Percentiles rank a stretch among this genome's conserved stretches.
phyloP scores from a whole-genome alignment of 2,329 filamentous ascomycete genomes.

The Fusarium brevicatenulatum region DNA sequence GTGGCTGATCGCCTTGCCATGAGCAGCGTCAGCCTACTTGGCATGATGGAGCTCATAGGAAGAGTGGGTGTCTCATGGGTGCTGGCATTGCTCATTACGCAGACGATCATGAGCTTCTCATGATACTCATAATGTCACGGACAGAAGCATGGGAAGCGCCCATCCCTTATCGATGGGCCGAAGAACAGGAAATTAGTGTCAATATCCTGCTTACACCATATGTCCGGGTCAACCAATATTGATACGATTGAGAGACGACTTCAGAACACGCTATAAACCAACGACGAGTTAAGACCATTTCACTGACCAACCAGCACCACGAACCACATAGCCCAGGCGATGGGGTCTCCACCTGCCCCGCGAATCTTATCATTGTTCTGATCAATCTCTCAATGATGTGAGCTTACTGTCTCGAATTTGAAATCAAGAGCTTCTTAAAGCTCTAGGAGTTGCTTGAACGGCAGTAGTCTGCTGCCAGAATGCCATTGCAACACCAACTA shows the following conservation, averaged over 20 bases:
- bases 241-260: conserved; percentile 3
- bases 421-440: background rate
- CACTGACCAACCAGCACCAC: conserved; percentile 24
- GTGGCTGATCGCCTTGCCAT: conserved; percentile 55
- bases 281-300: conserved; percentile 1
- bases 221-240: background rate
- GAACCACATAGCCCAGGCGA: background rate
- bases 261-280: conserved; percentile 22
- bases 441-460: background rate
- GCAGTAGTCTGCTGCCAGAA: background rate
- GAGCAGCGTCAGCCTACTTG: conserved; percentile 47
- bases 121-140: background rate
- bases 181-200: background rate
- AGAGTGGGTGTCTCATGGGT: conserved; percentile 50
- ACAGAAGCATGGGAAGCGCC: background rate
- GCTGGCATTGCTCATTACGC: conserved; percentile 31
- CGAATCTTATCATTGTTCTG: conserved; percentile 21
- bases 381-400: conserved; percentile 4
- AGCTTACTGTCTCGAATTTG: background rate
- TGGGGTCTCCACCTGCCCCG: conserved; percentile 36
- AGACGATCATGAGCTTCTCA: conserved; percentile 10
- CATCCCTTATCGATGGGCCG: background rate
- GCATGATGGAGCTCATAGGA: conserved; percentile 47
- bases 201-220: background rate
- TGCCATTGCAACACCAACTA: background rate